Evolutionary conservation across 1,284 basidiomycete genomes (phyloP).

Genomic region (Malassezia brasiliensis): DNA sequence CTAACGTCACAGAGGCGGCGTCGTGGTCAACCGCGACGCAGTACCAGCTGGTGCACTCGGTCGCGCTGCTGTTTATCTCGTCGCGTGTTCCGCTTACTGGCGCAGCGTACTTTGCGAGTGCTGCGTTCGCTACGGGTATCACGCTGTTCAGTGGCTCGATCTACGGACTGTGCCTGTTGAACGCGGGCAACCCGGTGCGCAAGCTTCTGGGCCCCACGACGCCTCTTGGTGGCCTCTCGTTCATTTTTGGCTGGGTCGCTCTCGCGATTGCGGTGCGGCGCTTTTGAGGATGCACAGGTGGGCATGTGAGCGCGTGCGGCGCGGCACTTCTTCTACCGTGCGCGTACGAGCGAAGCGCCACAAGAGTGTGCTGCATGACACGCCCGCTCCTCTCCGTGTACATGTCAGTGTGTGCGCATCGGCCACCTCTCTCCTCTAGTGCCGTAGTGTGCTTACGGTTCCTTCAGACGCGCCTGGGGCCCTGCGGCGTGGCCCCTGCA

Average conservation of each 20-base stretch:
- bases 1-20: slow-evolving; percentile 21
- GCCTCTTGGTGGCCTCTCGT: slow-evolving; percentile 38
- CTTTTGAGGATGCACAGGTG: neutral
- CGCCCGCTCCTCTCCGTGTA: neutral
- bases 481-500: neutral
- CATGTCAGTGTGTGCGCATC: neutral
- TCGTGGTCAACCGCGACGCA: slow-evolving; percentile 40
- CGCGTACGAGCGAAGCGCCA: no score
- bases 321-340: no score
- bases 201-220: slow-evolving; percentile 38
- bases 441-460: no score
- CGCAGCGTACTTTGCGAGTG: slow-evolving; percentile 24
- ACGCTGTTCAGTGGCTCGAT: slow-evolving; percentile 43
- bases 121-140: slow-evolving; percentile 38
- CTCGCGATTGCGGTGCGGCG: slow-evolving; percentile 23
- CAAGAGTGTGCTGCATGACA: no score
- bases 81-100: slow-evolving; percentile 20
- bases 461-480: no score
- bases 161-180: slow-evolving; percentile 40
- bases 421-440: no score
- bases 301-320: no score
- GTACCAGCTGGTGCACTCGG: slow-evolving; percentile 42
- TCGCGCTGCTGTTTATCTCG: slow-evolving; percentile 33
- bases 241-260: slow-evolving; percentile 40
- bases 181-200: slow-evolving; percentile 28